Evolutionary conservation across 495 filamentous ascomycete species (phyloP).

Genomic region (Collariella sp.): DNA sequence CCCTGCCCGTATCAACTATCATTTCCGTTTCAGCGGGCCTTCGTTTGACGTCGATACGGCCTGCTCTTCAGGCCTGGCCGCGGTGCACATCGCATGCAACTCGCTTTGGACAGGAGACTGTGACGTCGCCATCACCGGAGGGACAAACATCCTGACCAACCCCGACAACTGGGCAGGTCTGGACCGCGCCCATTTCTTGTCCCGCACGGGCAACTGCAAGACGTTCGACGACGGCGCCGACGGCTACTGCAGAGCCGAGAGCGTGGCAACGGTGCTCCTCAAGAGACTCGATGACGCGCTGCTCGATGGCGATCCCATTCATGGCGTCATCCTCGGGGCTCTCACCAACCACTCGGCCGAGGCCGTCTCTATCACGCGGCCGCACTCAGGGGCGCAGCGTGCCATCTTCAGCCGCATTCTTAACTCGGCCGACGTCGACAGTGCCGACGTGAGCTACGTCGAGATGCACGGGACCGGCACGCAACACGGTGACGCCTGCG

Average conservation of each 20-base stretch:
- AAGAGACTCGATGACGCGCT: conserved; percentile 67
- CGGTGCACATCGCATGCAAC: conserved; percentile 74
- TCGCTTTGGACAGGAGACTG: conserved; percentile 66
- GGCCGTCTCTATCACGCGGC: conserved; percentile 63
- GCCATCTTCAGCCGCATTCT: conserved; percentile 55
- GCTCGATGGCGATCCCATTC: conserved; percentile 60
- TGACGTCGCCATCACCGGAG: conserved; percentile 74
- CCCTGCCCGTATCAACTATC: conserved; percentile 69
- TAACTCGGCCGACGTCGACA: conserved; percentile 52
- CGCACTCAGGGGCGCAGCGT: conserved; percentile 58
- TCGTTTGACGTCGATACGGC: conserved; percentile 76
- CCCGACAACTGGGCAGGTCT: conserved; percentile 72
- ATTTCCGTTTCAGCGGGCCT: conserved; percentile 75
- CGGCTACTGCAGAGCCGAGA: conserved; percentile 66
- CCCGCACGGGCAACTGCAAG: conserved; percentile 66
- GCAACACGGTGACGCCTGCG: conserved; percentile 63
- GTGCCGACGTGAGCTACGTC: conserved; percentile 61
- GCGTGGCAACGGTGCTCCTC: conserved; percentile 55
- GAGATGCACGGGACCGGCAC: conserved; percentile 86
- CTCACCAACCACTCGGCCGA: conserved; percentile 65
- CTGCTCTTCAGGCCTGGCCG: conserved; percentile 73
- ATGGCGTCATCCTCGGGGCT: conserved; percentile 54
- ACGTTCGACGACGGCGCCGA: conserved; percentile 65
- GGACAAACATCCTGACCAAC: conserved; percentile 64
- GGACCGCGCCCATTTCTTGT: conserved; percentile 68